These are phyloP conservation scores for Colletotrichum scovillei DNA, from an alignment of 2,329 filamentous ascomycete species.

Conservation along the genomic window DNA sequence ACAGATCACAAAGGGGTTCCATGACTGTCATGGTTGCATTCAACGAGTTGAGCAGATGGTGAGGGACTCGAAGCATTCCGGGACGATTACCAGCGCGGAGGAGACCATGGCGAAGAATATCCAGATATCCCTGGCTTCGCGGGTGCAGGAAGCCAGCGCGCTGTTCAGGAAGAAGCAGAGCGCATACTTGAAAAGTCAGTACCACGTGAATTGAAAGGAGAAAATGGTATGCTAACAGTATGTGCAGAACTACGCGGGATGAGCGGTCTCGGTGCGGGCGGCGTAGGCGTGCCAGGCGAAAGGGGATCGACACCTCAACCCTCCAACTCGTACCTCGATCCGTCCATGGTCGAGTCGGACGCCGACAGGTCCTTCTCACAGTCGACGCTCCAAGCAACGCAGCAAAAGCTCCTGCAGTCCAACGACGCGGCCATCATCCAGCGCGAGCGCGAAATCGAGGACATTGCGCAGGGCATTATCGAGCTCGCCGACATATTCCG, in stretches of 20 bases:
- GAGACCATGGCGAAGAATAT: constrained; percentile 97
- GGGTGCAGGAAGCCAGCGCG: constrained; percentile 92
- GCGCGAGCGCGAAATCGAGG: constrained; percentile 95
- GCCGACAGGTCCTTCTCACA: constrained; percentile 94
- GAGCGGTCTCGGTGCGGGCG: constrained; percentile 66
- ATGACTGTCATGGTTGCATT: constrained; percentile 89
- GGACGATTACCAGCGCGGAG: constrained; percentile 82
- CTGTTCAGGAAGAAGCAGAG: constrained; percentile 97
- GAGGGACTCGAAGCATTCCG: constrained; percentile 78
- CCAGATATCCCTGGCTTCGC: constrained; percentile 87
- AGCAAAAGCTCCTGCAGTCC: constrained; percentile 74
- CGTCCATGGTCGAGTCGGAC: constrained; percentile 91
- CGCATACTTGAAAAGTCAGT: constrained; percentile 89
- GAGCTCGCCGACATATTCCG: constrained; percentile 97
- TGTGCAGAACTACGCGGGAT: constrained; percentile 78
- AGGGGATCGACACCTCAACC: constrained; percentile 62
- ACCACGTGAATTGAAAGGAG: too few species aligned
- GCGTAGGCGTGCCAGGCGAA: constrained; percentile 61
- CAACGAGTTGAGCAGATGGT: constrained; percentile 90
- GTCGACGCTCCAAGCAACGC: constrained; percentile 84
- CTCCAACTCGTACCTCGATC: constrained; percentile 75
- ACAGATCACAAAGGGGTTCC: constrained; percentile 88
- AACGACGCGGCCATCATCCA: constrained; percentile 90
- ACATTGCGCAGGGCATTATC: constrained; percentile 98
- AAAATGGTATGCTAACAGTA: constrained; percentile 37